phyloP scores from a whole-genome alignment of 2,329 filamentous ascomycete species.

The Arachnomyces sp. region DNA sequence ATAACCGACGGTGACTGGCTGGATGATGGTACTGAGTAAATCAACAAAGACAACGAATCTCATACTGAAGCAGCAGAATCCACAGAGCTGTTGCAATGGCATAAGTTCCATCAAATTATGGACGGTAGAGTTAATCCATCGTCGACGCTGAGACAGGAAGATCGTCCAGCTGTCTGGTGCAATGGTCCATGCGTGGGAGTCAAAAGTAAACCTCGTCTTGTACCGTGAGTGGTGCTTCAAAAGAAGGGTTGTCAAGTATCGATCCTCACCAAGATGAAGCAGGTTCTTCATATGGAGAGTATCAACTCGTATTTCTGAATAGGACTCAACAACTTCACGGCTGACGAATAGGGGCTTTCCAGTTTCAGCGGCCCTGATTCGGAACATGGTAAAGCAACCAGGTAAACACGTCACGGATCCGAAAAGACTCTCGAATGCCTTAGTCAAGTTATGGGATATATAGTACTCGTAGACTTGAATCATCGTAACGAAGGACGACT shows the following conservation, averaged over 20 bases:
- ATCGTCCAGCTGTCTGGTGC: constrained; percentile 90
- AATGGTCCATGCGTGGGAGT: constrained; percentile 91
- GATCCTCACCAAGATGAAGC: constrained; percentile 92
- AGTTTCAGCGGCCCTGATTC: constrained; percentile 85
- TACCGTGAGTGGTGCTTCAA: constrained; percentile 88
- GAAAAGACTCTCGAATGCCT: constrained; percentile 95
- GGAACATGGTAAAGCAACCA: constrained; percentile 99
- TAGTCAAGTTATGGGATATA: constrained; percentile 94
- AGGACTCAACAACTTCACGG: constrained; percentile 78
- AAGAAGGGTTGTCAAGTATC: constrained; percentile 89
- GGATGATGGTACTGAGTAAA: constrained; percentile 81
- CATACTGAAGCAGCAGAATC: constrained; percentile 99
- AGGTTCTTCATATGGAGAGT: constrained; percentile 99
- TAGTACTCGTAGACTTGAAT: constrained; percentile 99
- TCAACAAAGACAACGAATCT: constrained; percentile 95
- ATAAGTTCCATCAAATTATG: constrained; percentile 97
- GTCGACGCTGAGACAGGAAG: constrained; percentile 95
- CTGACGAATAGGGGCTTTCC: constrained; percentile 96
- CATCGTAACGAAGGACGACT: constrained; percentile 92
- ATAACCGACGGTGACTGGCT: constrained; percentile 85
- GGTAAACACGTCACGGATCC: constrained; percentile 95
- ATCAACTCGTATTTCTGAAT: constrained; percentile 89
- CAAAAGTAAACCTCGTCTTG: constrained; percentile 96
- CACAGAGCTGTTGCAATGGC: constrained; percentile 85
- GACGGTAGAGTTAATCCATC: constrained; percentile 99